Evolutionary conservation across 1,139 yeast genomes (phyloP), one percentile per base, ranked within the genome.

Genomic region (Candida labiduridarum): DNA sequence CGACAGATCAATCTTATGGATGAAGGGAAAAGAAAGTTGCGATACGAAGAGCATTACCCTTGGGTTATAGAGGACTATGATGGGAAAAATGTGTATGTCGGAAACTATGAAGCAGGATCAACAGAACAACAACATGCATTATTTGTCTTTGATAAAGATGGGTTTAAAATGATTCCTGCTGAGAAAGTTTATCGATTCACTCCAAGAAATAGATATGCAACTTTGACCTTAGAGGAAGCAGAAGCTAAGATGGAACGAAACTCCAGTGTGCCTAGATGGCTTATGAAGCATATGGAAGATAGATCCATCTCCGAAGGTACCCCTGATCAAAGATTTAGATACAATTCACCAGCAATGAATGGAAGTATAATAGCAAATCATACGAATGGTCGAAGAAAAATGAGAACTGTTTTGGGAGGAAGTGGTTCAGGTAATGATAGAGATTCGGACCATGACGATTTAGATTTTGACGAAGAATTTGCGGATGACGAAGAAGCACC

Each of bases 401-500:
- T 87, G 62, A 77, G 80, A 58, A 86, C 91, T 0, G 91, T 85
- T 1, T 66, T 66, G 46, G 86, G 84, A 38, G 84, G 83, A 2
- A 69, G 74, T 10, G 65, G 65, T 19, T 73, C 71, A 22, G 76
- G 73, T 15, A 81, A 76, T 40, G 85, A 79, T 46, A 71, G 85
- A 56, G 90, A 85, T 59, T 86, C 90, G 9, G 96, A 90, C 55
- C 92, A 89, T 57, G 97, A 92, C 58, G 98, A 92, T 64, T 72
- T 92, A 59, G 99, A 94, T 71, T 95, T 80, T 62, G 97, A 94
- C 58, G 99, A 94, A 65, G 98, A 92, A 65, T 94, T 94, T 69
- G 98, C 96, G 19, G 99, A 94, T 68, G 99, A 94, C 67, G 99
- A 94, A 71, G 99, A 94, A 67, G 98, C 98, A 1, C 99, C 99